Evolutionary conservation across 768 basidiomycete genomes (phyloP).

Genomic region (Leccinum fibrillosum): DNA sequence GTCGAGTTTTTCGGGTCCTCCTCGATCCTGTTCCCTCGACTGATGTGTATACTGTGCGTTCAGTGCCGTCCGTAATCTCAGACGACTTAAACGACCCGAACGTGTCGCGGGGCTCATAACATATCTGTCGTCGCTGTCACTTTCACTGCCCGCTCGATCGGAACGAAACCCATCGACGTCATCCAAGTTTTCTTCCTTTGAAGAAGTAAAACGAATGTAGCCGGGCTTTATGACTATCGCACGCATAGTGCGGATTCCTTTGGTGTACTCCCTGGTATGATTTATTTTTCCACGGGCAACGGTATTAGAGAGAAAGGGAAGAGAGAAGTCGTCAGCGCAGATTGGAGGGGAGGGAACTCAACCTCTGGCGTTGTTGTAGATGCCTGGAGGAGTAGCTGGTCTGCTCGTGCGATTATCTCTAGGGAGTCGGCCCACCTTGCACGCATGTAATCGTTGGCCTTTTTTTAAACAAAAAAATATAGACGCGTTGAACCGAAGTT

Average conservation of each 20-base stretch:
- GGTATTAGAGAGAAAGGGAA: slow-evolving; percentile 5
- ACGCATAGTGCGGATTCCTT: slow-evolving; percentile 23
- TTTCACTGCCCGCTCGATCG: slow-evolving; percentile 14
- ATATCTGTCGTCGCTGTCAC: background rate
- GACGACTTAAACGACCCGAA: background rate
- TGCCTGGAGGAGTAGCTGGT: background rate
- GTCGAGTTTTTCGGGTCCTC: background rate
- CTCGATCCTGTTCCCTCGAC: background rate
- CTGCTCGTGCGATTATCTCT: background rate
- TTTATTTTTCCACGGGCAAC: slow-evolving; percentile 11
- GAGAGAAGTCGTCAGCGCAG: background rate
- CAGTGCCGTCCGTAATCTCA: background rate
- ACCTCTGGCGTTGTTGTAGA: background rate
- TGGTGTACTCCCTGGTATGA: slow-evolving; percentile 19
- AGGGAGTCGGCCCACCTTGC: background rate
- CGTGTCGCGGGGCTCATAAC: background rate
- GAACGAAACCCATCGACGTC: slow-evolving; percentile 7
- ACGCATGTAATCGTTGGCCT: background rate
- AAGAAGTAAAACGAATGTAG: slow-evolving; percentile 7
- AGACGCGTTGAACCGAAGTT: background rate
- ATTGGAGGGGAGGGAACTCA: background rate
- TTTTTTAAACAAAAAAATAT: background rate
- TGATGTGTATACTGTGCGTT: background rate
- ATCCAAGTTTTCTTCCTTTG: slow-evolving; percentile 11
- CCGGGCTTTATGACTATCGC: slow-evolving; percentile 28